Conservation (phyloP, 164 flowering plant species). For the Magnolia sinica region DNA sequence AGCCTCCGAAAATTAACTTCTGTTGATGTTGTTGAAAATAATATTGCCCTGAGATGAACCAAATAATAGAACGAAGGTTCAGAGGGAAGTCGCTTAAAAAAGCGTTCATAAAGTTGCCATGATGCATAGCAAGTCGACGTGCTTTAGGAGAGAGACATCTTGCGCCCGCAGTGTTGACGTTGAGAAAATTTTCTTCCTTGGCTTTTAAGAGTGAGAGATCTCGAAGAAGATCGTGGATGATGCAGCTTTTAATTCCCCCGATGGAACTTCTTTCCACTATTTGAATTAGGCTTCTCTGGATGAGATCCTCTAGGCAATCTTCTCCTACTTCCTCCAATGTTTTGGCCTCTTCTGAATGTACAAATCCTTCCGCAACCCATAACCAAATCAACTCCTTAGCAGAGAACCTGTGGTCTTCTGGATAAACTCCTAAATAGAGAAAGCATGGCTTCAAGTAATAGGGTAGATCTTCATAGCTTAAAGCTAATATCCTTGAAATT, state of each 20-base stretch:
- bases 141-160: background rate
- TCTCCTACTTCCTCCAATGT: slow-evolving; percentile 15
- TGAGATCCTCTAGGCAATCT: slow-evolving; percentile 9
- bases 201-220: slow-evolving; percentile 10
- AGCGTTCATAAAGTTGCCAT: background rate
- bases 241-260: slow-evolving; percentile 5
- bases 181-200: slow-evolving; percentile 7
- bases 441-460: background rate
- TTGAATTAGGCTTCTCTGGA: slow-evolving; percentile 11
- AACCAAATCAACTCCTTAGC: background rate
- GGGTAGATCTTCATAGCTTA: background rate
- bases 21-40: background rate
- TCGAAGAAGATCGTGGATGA: slow-evolving; percentile 11
- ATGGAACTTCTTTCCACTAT: background rate
- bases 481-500: background rate
- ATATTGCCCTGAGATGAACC: background rate
- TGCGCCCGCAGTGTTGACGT: background rate
- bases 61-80: background rate
- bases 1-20: background rate
- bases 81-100: background rate
- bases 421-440: background rate
- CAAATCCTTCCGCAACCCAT: slow-evolving; percentile 6
- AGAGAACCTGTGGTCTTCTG: background rate
- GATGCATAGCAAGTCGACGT: slow-evolving; percentile 3
- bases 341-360: background rate